phyloP scores from a whole-genome alignment of 345 rosid genomes.

The Lagerstroemia speciosa region DNA sequence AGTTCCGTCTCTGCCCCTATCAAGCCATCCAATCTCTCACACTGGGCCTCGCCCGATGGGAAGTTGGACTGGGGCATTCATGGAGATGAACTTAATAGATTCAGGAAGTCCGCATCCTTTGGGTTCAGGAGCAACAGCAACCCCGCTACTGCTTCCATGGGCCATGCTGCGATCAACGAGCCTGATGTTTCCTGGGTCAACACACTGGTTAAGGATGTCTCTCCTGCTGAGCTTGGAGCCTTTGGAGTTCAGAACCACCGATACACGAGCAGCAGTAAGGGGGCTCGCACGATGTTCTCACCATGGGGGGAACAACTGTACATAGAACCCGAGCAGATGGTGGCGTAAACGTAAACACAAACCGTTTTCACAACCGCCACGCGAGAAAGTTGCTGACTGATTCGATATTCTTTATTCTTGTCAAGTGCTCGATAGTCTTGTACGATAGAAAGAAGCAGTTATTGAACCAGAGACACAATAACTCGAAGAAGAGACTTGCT shows the following conservation, averaged over 20 bases:
- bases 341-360: conserved; percentile 32
- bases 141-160: conserved; percentile 14
- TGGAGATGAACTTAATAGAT: conserved; percentile 76
- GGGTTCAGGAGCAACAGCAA: conserved; percentile 46
- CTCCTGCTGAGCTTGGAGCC: conserved; percentile 27
- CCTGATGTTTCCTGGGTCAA: conserved; percentile 96
- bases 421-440: conserved; percentile 11
- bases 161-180: conserved; percentile 34
- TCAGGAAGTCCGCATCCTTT: conserved; percentile 75
- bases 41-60: conserved; percentile 79
- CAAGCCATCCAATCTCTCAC: conserved; percentile 49
- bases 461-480: neutral
- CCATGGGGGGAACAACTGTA: conserved; percentile 87
- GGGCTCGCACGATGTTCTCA: conserved; percentile 33
- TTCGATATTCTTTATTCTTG: conserved; percentile 20
- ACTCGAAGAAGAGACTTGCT: neutral
- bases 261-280: conserved; percentile 24
- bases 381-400: conserved; percentile 12
- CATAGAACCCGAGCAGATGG: conserved; percentile 88
- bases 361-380: neutral
- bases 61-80: conserved; percentile 85
- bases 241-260: conserved; percentile 28
- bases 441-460: neutral
- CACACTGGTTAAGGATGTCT: conserved; percentile 68
- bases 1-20: conserved; percentile 31